Evolutionary conservation across 441 rosid genomes (phyloP).

Genomic region (Syzygium syzygioides): DNA sequence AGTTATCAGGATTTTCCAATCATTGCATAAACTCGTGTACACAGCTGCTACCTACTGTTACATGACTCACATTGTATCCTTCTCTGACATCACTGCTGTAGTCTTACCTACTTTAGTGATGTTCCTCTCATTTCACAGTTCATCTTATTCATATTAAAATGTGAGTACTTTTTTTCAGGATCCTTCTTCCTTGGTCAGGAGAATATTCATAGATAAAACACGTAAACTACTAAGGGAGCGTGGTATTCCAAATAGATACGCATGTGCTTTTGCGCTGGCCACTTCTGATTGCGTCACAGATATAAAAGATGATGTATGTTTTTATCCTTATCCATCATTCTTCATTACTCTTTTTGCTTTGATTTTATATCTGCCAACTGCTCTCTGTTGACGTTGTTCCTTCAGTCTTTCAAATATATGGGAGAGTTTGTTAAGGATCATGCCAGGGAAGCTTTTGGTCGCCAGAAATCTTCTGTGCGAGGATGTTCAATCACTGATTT

Average conservation of each 20-base stretch:
- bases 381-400: conserved; percentile 18
- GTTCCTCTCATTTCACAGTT: not conserved
- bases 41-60: not conserved
- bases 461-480: conserved; percentile 33
- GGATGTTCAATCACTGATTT: conserved; percentile 46
- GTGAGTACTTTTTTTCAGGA: conserved; percentile 44
- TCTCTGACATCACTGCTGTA: not conserved
- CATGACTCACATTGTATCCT: not conserved
- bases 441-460: conserved; percentile 38
- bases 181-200: conserved; percentile 43
- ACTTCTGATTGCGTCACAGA: conserved; percentile 45
- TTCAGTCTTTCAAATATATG: conserved; percentile 65
- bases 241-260: conserved; percentile 71
- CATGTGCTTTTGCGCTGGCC: conserved; percentile 78
- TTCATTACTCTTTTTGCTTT: not conserved
- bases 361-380: conserved; percentile 4
- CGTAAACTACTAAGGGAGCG: conserved; percentile 58
- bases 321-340: conserved; percentile 9
- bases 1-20: not conserved
- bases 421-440: conserved; percentile 61
- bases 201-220: conserved; percentile 53
- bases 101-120: not conserved
- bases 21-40: not conserved
- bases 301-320: conserved; percentile 61
- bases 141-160: not conserved